Evolutionary conservation across 208 protist genomes (phyloP).

Genomic region (Acanthamoeba lenticulata): DNA sequence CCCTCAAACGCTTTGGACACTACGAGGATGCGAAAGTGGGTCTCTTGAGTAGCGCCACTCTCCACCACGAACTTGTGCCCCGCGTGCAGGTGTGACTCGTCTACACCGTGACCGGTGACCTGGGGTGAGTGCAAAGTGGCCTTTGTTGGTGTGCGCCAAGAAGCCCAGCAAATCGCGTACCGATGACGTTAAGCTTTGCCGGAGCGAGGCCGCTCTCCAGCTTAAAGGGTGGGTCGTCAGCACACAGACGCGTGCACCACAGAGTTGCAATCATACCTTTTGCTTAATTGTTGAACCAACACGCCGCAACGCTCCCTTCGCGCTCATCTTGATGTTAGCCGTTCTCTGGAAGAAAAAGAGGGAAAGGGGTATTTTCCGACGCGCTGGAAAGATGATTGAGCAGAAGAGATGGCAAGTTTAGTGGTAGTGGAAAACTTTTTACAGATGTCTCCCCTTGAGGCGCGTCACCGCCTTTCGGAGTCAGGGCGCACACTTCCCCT

Average conservation of each 20-base stretch:
- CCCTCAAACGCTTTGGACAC: constrained; percentile 14
- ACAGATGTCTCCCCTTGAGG: neutral
- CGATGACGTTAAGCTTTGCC: neutral
- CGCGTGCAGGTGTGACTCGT: constrained; percentile 26
- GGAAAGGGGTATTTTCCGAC: neutral
- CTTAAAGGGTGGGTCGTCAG: neutral
- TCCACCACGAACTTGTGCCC: neutral
- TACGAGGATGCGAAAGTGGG: neutral
- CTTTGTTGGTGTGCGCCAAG: neutral
- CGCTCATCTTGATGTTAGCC: neutral
- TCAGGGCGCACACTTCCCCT: neutral
- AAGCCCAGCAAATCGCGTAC: neutral
- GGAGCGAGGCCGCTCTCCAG: neutral
- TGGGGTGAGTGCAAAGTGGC: neutral
- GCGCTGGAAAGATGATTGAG: neutral
- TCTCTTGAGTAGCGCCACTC: neutral
- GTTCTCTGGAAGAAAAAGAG: neutral
- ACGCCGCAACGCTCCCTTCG: neutral
- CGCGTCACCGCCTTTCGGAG: neutral
- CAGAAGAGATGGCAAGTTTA: neutral
- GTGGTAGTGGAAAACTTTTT: constrained; percentile 63
- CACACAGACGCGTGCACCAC: neutral
- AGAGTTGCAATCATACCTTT: neutral
- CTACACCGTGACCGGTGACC: neutral
- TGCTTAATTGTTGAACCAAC: neutral